phyloP scores from a whole-genome alignment of 164 flowering plant species.

The Berberis vulgaris region DNA sequence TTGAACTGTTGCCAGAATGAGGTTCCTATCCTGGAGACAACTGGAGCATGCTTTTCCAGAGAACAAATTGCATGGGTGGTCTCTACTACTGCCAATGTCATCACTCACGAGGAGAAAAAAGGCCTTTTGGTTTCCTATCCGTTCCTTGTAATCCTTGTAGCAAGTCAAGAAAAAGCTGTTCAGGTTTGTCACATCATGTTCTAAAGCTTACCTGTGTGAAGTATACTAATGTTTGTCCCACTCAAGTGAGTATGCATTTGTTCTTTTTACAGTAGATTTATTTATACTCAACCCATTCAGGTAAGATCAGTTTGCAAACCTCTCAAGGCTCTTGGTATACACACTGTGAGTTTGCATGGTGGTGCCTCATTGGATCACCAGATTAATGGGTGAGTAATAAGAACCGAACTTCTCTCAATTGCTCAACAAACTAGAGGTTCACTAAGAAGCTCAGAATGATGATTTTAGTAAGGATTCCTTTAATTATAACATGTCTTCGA shows the following conservation, averaged over 20 bases:
- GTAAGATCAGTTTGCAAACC: slow-evolving; percentile 77
- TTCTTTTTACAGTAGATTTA: too few species aligned
- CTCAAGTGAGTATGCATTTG: too few species aligned
- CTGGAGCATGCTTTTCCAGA: slow-evolving; percentile 33
- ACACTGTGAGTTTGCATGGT: slow-evolving; percentile 78
- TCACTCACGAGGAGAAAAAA: slow-evolving; percentile 55
- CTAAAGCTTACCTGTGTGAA: too few species aligned
- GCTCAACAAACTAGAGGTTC: not conserved
- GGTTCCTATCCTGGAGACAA: slow-evolving; percentile 53
- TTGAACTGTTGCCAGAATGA: slow-evolving; percentile 55
- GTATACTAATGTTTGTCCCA: too few species aligned
- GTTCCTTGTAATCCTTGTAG: slow-evolving; percentile 67
- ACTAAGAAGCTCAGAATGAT: not conserved
- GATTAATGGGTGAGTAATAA: slow-evolving; percentile 52
- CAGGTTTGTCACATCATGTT: slow-evolving; percentile 36
- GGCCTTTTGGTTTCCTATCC: slow-evolving; percentile 44
- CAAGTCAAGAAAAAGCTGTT: slow-evolving; percentile 36
- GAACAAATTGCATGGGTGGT: slow-evolving; percentile 87
- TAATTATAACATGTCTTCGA: too few species aligned
- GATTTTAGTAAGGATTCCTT: too few species aligned
- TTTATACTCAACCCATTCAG: slow-evolving; percentile 12
- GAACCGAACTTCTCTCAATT: not conserved
- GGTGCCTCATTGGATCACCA: slow-evolving; percentile 85
- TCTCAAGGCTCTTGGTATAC: slow-evolving; percentile 69
- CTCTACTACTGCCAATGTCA: slow-evolving; percentile 63